Base-by-base conservation (phyloP, 345 rosid genomes). In the Eutrema japonicum region DNA sequence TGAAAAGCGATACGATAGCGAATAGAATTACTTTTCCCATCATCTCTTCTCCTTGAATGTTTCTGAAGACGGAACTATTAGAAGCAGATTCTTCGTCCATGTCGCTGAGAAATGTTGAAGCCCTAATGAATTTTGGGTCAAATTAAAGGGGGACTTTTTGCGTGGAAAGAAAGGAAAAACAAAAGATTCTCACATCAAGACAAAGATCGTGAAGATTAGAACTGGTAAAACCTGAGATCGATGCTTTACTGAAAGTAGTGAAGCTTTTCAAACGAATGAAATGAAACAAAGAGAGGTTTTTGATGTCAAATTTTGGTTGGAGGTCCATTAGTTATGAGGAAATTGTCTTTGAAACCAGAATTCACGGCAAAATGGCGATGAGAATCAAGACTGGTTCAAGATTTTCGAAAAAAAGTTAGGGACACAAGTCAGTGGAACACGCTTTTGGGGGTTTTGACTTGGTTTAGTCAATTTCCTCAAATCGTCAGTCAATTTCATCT, bases 11-110 rank as follows among this genome's bases (percentile, higher is more conserved):
- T 7, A 84, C 62, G 27, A 85, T 80, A 0, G 85, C 82, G 7
- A 82, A 66, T 40, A 87, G 68, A 85, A 87, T 73, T 55, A 92
- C 73, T 64, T 85, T 86, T 5, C 88, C 89, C 30, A 87, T 82
- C 30, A 85, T 73, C 18, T 78, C 82, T 37, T 83, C 80, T 26
- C 87, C 82, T 62, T 76, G 61, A 0, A 86, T 62, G 68, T 64
- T 45, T 38, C 53, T 62, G 58, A 81, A 72, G 13, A 40, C n/a
- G 10, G 64, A 61, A 48, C 46, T 26, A 30, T 48, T 47, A 8
- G 27, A 60, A 26, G 85, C 66, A 12, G 84, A 29, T 45, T 63
- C 75, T 13, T 38, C 71, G 18, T 81, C 86, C 97, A 91, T 90
- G 26, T 35, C 35, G 59, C 11, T 47, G 51, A 51, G 26, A 60